Base-by-base conservation (phyloP, 1,139 yeast species). In the Candida mesenterica region DNA sequence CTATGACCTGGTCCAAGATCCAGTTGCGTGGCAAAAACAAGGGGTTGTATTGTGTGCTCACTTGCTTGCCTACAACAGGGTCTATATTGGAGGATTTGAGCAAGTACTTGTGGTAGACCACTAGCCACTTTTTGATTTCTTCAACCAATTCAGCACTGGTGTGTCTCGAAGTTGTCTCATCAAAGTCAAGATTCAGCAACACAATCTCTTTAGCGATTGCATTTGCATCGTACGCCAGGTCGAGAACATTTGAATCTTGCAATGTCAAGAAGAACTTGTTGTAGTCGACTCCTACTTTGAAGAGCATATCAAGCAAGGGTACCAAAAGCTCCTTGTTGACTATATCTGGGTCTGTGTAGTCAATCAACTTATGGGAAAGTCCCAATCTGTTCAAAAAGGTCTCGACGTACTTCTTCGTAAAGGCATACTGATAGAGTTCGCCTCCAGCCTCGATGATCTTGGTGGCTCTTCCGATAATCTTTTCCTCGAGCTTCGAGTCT, bases 1-100 rank as follows among this genome's bases (percentile, higher is more conserved):
- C 68, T 36, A 87, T 82, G 0, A 88, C 96, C 43, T 89, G 92
- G 39, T 88, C 90, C 37, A 92, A 65, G 34, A 90, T 79, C 92
- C 96, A 88, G 46, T 82, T 85, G 42, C 92, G 72, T 12, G 96
- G 95, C 12, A 86, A 71, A 52, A 92, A 90, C 26, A 76, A 53
- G 3, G 98, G 98, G 52, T 92, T 92, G 36, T 63, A 68, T 2
- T 46, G 37, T 10, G 61, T 51, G 40, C 88, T 75, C 7, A 68
- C 49, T 3, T 44, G 46, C 27, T 85, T 66, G 4, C 48, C 53
- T 13, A 59, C 60, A 25, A 63, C 62, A 0, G 60, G 34, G 20
- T 53, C 56, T 13, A 49, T 33, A 6, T 45, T 31, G 12, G 45
- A 46, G 4, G 63, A 65, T 50, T 49, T 71, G 64, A 13, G 49